Percentiles rank a stretch among this genome's conserved stretches.
Evolutionary conservation across 305 asterid species (phyloP).

Genomic region (Fraxinus velutina): DNA sequence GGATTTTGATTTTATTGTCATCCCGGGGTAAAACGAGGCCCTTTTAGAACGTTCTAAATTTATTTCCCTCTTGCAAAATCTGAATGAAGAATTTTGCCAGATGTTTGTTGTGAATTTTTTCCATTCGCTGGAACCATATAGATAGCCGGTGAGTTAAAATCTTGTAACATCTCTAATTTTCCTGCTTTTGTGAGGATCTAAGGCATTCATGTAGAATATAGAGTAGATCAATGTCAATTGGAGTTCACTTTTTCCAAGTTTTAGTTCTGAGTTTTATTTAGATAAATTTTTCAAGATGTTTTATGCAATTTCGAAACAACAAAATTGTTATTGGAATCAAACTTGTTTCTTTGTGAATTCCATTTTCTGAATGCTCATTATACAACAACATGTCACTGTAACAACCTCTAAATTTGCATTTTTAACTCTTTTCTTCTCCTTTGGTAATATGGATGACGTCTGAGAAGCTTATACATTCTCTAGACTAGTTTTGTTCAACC

Average conservation of each 20-base stretch:
- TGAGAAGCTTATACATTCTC: not conserved
- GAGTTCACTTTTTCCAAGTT: not conserved
- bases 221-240: not conserved
- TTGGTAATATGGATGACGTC: not conserved
- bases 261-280: not conserved
- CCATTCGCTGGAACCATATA: not conserved
- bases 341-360: not conserved
- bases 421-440: not conserved
- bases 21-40: not conserved
- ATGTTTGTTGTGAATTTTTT: not conserved
- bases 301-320: not conserved
- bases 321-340: not conserved
- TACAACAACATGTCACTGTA: not conserved
- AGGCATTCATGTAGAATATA: not conserved
- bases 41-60: not conserved
- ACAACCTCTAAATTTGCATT: not conserved
- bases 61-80: not conserved
- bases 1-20: not conserved
- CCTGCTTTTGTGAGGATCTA: not conserved
- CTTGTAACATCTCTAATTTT: not conserved
- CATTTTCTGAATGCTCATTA: not conserved
- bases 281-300: not conserved
- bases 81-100: not conserved
- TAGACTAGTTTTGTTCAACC: not conserved
- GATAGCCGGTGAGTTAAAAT: not conserved